These are phyloP conservation scores for Clarireedia hainanense DNA, from an alignment of 2,329 filamentous ascomycete species.

Conservation along the genomic window DNA sequence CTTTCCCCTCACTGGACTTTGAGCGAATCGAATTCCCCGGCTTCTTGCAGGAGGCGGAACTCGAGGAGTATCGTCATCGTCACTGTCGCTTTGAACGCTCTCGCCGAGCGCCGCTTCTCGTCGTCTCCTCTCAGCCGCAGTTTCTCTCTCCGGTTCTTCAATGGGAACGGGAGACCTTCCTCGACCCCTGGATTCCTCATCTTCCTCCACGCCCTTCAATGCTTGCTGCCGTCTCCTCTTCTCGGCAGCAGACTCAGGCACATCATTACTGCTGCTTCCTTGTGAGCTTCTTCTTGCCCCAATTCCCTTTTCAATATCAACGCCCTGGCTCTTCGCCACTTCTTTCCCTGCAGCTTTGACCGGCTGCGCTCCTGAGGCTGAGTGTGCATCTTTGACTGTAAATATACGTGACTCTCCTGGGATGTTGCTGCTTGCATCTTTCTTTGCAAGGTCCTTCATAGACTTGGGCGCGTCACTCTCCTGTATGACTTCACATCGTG, in stretches of 20 bases:
- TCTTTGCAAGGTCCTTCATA: constrained; percentile 25
- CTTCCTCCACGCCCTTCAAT: constrained; percentile 36
- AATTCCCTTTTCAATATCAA: constrained; percentile 4
- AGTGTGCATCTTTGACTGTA: constrained; percentile 31
- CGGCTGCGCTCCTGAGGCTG: constrained; percentile 7
- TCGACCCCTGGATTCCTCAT: constrained; percentile 11
- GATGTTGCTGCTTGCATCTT: constrained; percentile 21
- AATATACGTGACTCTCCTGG: constrained; percentile 22
- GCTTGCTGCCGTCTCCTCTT: constrained; percentile 55
- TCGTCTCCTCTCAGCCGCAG: constrained; percentile 64
- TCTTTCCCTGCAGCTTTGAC: constrained; percentile 16
- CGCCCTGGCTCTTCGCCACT: constrained; percentile 17
- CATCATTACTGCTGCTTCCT: neutral
- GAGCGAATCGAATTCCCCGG: constrained; percentile 28
- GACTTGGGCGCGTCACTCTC: constrained; percentile 21
- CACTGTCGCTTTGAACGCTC: constrained; percentile 23
- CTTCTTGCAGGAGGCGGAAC: constrained; percentile 23
- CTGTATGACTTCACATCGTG: constrained; percentile 31
- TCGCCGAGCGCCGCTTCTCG: constrained; percentile 68
- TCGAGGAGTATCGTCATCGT: constrained; percentile 27
- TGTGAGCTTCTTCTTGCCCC: neutral
- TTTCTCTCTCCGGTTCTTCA: constrained; percentile 39
- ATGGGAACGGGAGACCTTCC: constrained; percentile 32
- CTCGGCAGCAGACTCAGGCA: constrained; percentile 35
- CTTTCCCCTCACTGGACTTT: constrained; percentile 26